Conservation (phyloP, 441 rosid species). For the Omphalea diandra region DNA sequence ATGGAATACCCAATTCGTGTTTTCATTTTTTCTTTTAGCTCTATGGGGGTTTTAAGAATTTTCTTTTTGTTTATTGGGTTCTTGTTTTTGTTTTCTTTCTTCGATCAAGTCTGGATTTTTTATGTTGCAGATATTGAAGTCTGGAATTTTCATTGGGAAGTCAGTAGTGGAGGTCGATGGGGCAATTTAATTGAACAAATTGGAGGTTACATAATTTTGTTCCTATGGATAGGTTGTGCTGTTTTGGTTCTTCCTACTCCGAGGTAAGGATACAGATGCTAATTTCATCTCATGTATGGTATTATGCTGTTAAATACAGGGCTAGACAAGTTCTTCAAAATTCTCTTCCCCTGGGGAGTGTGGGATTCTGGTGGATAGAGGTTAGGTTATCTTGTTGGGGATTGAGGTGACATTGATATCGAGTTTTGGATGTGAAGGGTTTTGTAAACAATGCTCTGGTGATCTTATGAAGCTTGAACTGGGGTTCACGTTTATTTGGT, state of each 20-base stretch:
- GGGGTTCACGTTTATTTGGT: constrained; percentile 1
- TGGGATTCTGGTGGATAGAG: constrained; percentile 13
- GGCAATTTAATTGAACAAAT: constrained; percentile 29
- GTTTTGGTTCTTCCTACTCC: constrained; percentile 55
- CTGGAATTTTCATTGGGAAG: constrained; percentile 24
- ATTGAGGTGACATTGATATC: constrained; percentile 11
- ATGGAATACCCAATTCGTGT: constrained; percentile 28
- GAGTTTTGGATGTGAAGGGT: constrained; percentile 9
- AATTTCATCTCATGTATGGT: constrained; percentile 20
- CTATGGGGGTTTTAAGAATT: constrained; percentile 18
- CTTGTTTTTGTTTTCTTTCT: neutral
- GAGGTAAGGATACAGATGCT: constrained; percentile 47
- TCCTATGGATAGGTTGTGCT: constrained; percentile 65
- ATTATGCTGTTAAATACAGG: constrained; percentile 4
- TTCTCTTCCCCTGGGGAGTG: constrained; percentile 15
- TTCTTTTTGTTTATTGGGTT: constrained; percentile 21
- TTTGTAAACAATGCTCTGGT: too few relatives aligned
- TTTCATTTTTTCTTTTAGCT: constrained; percentile 16
- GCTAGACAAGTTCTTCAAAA: constrained; percentile 1
- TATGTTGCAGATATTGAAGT: constrained; percentile 36
- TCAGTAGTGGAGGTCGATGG: constrained; percentile 33
- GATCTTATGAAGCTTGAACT: neutral
- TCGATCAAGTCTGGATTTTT: constrained; percentile 21
- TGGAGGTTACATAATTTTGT: constrained; percentile 28
- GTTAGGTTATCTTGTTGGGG: constrained; percentile 6